Percentiles rank a stretch among this genome's conserved stretches.
Conservation (phyloP, 768 basidiomycete species). For the Psilocybe tampanensis region DNA sequence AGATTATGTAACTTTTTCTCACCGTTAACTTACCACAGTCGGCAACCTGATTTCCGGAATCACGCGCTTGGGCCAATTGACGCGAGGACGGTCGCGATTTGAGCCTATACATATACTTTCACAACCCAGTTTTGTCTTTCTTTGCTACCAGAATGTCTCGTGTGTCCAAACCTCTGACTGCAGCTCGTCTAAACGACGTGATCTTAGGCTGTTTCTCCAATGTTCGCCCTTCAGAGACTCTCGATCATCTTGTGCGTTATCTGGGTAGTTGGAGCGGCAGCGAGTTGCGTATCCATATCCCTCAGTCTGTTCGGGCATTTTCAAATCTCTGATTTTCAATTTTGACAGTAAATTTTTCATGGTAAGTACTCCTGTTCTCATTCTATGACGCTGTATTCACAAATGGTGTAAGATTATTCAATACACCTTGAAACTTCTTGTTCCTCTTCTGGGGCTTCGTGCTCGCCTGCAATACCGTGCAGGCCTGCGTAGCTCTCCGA, state of each 20-base stretch:
- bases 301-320: conserved; percentile 3
- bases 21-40: too few species aligned
- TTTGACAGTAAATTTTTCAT: conserved; percentile 70
- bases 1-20: conserved; percentile 45
- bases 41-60: conserved; percentile 18
- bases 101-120: background rate
- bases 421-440: conserved; percentile 70
- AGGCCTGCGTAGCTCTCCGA: conserved; percentile 55
- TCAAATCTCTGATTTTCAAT: background rate
- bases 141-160: conserved; percentile 46
- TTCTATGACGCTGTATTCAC: background rate
- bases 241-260: conserved; percentile 76
- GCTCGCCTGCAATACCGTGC: conserved; percentile 70
- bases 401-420: conserved; percentile 57
- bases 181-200: conserved; percentile 59
- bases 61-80: conserved; percentile 19
- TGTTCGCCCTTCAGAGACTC: conserved; percentile 59
- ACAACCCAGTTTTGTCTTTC: conserved; percentile 2
- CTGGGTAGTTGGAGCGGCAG: conserved; percentile 85
- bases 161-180: conserved; percentile 45
- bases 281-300: conserved; percentile 80
- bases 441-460: conserved; percentile 66
- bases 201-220: conserved; percentile 65
- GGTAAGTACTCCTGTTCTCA: conserved; percentile 37
- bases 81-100: background rate